These are phyloP conservation scores for Balakata baccata DNA, from an alignment of 345 rosid genomes.

Conservation along the genomic window DNA sequence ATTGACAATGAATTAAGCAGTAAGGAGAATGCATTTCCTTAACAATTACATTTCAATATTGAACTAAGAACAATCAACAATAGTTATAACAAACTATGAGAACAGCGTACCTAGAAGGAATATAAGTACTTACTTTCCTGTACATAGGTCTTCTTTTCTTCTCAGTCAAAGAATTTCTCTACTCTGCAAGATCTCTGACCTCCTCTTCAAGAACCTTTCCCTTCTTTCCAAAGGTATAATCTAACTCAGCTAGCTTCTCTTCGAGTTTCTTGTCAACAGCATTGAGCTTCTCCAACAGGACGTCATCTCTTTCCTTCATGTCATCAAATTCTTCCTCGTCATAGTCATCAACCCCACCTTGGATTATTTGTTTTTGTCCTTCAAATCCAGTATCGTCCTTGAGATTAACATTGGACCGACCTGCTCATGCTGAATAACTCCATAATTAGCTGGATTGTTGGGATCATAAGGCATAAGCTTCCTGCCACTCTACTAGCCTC, in stretches of 20 bases:
- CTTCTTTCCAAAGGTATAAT: slow-evolving; percentile 89
- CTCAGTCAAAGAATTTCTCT: slow-evolving; percentile 87
- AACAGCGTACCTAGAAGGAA: slow-evolving; percentile 8
- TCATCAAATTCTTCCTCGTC: slow-evolving; percentile 84
- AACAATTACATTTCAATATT: background rate
- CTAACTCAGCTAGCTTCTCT: slow-evolving; percentile 77
- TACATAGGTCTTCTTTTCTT: slow-evolving; percentile 76
- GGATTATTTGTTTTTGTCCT: slow-evolving; percentile 31
- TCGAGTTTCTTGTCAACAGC: slow-evolving; percentile 80
- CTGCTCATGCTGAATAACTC: slow-evolving; percentile 50
- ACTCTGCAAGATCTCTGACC: slow-evolving; percentile 86
- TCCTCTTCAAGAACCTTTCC: slow-evolving; percentile 89
- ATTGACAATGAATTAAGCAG: background rate
- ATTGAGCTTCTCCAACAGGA: slow-evolving; percentile 65
- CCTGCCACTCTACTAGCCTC: slow-evolving; percentile 82
- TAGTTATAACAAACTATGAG: background rate
- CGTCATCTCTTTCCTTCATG: slow-evolving; percentile 81
- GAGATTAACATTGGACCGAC: slow-evolving; percentile 32
- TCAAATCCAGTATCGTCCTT: slow-evolving; percentile 38
- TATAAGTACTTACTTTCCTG: slow-evolving; percentile 53
- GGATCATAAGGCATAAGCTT: slow-evolving; percentile 90
- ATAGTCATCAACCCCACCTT: slow-evolving; percentile 34
- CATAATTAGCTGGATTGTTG: slow-evolving; percentile 72
- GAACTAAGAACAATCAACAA: no score
- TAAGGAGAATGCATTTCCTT: background rate